Evolutionary conservation across 192 early-diverging fungal genomes (phyloP).

Genomic region (Fimicolochytrium jonesii): DNA sequence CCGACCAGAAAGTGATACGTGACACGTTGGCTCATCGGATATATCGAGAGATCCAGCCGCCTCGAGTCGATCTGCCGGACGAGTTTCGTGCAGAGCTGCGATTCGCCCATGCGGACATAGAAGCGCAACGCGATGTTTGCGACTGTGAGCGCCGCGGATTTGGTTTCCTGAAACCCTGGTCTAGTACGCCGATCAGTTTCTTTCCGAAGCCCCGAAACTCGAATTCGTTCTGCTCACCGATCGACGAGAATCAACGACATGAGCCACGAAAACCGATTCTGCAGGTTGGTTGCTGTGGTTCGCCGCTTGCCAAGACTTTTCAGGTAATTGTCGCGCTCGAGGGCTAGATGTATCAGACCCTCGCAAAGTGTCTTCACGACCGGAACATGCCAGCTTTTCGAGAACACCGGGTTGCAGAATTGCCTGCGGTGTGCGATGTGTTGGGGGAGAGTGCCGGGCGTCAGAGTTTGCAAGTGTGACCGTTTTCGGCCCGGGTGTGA

Average conservation of each 20-base stretch:
- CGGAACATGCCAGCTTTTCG: slow-evolving; percentile 6
- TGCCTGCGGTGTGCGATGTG: too few relatives aligned
- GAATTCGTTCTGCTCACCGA: background rate
- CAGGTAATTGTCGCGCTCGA: slow-evolving; percentile 15
- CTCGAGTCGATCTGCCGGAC: slow-evolving; percentile 11
- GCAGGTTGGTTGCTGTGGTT: slow-evolving; percentile 10
- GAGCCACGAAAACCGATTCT: slow-evolving; percentile 20
- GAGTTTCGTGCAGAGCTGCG: slow-evolving; percentile 17
- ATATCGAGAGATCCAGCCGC: slow-evolving; percentile 8
- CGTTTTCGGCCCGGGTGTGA: too few relatives aligned
- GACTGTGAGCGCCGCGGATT: slow-evolving; percentile 10
- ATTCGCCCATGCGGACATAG: slow-evolving; percentile 20
- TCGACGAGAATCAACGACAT: slow-evolving; percentile 18
- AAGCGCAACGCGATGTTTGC: slow-evolving; percentile 22
- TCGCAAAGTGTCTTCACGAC: slow-evolving; percentile 16
- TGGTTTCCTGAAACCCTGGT: slow-evolving; percentile 6
- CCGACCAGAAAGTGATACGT: slow-evolving; percentile 20
- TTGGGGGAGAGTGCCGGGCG: too few relatives aligned
- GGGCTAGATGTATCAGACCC: slow-evolving; percentile 12
- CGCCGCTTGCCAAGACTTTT: slow-evolving; percentile 11
- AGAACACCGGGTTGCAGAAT: slow-evolving; percentile 11
- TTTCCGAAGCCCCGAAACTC: background rate
- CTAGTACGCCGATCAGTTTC: background rate
- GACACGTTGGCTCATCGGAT: slow-evolving; percentile 21
- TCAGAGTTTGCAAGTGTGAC: too few relatives aligned